These are phyloP conservation scores for Neofusicoccum parvum DNA, from an alignment of 2,329 filamentous ascomycete species.

Conservation along the genomic window DNA sequence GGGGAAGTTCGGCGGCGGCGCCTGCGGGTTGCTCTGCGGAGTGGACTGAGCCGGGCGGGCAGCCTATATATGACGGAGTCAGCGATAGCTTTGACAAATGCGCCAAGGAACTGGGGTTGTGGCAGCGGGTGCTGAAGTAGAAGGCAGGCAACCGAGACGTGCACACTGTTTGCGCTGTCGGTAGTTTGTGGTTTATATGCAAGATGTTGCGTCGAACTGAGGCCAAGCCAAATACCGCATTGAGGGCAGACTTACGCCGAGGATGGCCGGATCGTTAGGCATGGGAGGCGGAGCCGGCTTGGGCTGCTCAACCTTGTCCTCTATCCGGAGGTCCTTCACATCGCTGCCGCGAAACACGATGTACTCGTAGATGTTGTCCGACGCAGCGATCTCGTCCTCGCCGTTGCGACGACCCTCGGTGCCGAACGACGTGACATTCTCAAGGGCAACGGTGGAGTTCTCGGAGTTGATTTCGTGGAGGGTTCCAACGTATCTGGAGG, in stretches of 20 bases:
- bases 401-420: constrained; percentile 85
- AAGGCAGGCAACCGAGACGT: constrained; percentile 99
- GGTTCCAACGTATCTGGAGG: constrained; percentile 82
- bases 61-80: constrained; percentile 10
- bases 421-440: constrained; percentile 92
- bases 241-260: constrained; percentile 75
- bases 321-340: constrained; percentile 95
- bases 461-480: constrained; percentile 98
- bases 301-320: constrained; percentile 72
- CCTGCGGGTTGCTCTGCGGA: constrained; percentile 35
- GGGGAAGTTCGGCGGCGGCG: constrained; percentile 42
- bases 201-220: constrained; percentile 85
- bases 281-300: constrained; percentile 76
- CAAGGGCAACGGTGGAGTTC: constrained; percentile 92
- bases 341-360: constrained; percentile 98
- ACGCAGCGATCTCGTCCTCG: constrained; percentile 79
- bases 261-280: constrained; percentile 93
- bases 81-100: not conserved
- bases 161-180: constrained; percentile 96
- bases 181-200: constrained; percentile 91
- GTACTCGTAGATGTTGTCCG: constrained; percentile 92
- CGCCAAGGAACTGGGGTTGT: not conserved
- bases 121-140: constrained; percentile 61
- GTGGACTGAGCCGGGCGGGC: constrained; percentile 22
- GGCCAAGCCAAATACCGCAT: not conserved